Conservation (phyloP, 2,329 filamentous ascomycete species). For the Colletotrichum lupini region DNA sequence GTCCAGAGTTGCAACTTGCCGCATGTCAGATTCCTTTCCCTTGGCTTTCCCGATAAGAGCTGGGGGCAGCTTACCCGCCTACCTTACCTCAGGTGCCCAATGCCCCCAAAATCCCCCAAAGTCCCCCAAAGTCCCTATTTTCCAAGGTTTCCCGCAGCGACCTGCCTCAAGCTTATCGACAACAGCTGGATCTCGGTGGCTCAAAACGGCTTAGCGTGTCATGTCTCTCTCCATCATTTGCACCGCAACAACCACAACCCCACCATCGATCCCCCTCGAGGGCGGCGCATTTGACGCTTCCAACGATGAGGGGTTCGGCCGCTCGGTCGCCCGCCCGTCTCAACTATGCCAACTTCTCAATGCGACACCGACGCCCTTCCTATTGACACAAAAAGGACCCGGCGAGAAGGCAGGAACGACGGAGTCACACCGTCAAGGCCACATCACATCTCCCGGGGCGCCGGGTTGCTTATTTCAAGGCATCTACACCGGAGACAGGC, state of each 20-base stretch:
- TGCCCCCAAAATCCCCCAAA: neutral
- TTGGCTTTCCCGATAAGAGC: slow-evolving; percentile 13
- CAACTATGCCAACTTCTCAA: neutral
- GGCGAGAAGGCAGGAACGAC: neutral
- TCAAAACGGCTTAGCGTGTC: slow-evolving; percentile 18
- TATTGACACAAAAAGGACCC: neutral
- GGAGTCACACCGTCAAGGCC: neutral
- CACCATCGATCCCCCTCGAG: slow-evolving; percentile 14
- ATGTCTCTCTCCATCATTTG: neutral
- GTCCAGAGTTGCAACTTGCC: slow-evolving; percentile 20
- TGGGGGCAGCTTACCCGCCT: neutral
- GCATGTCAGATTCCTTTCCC: slow-evolving; percentile 23
- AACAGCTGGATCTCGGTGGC: neutral
- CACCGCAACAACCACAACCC: slow-evolving; percentile 8
- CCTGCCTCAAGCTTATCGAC: slow-evolving; percentile 7
- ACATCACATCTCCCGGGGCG: too few species aligned
- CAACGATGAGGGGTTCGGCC: slow-evolving; percentile 25
- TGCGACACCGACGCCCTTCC: slow-evolving; percentile 1
- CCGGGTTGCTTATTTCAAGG: too few species aligned
- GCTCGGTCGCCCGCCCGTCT: neutral
- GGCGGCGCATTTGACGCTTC: neutral
- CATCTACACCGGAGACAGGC: neutral
- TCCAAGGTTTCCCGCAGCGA: neutral
- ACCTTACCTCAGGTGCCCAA: neutral
- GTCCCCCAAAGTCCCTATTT: neutral